phyloP scores from a whole-genome alignment of 2,329 filamentous ascomycete genomes.

The Teratosphaeria nubilosa region DNA sequence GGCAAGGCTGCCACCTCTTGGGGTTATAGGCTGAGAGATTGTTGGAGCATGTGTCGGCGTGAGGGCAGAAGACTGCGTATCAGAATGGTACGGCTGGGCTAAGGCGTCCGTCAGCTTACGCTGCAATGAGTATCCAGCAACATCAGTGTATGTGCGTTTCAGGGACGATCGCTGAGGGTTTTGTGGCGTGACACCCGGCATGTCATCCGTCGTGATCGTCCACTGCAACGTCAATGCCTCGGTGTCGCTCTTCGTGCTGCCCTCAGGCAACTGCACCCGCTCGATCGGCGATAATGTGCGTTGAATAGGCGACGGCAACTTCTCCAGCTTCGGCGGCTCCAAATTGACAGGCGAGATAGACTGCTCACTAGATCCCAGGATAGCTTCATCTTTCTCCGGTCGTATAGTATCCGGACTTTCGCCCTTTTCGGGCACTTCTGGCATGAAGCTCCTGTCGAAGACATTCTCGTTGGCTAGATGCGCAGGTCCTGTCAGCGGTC shows the following conservation, averaged over 20 bases:
- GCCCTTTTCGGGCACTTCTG: constrained; percentile 15
- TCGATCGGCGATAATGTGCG: background rate
- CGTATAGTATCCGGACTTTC: constrained; percentile 24
- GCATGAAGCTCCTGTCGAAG: constrained; percentile 70
- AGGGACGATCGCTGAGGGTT: constrained; percentile 33
- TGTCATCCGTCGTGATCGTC: constrained; percentile 4
- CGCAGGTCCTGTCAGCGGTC: constrained; percentile 73
- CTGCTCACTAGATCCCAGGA: background rate
- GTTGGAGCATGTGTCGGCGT: background rate
- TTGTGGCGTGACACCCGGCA: constrained; percentile 19
- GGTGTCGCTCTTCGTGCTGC: constrained; percentile 15
- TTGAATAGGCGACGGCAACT: background rate
- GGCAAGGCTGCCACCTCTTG: constrained; percentile 23
- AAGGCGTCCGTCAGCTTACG: constrained; percentile 77
- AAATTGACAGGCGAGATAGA: constrained; percentile 1
- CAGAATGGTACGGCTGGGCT: constrained; percentile 64
- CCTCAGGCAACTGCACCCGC: background rate
- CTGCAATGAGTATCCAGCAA: constrained; percentile 62
- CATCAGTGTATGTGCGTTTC: constrained; percentile 83
- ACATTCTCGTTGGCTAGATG: constrained; percentile 63
- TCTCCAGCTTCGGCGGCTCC: background rate
- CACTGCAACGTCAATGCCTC: constrained; percentile 44
- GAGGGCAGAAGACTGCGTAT: constrained; percentile 17
- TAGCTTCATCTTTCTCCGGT: background rate
- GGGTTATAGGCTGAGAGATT: constrained; percentile 15